A percentile compares a stretch with the other conserved stretches of the same genome.
These are phyloP conservation scores for Globisporangium nodosum DNA, from an alignment of 352 stramenopile genomes.

Conservation along the genomic window DNA sequence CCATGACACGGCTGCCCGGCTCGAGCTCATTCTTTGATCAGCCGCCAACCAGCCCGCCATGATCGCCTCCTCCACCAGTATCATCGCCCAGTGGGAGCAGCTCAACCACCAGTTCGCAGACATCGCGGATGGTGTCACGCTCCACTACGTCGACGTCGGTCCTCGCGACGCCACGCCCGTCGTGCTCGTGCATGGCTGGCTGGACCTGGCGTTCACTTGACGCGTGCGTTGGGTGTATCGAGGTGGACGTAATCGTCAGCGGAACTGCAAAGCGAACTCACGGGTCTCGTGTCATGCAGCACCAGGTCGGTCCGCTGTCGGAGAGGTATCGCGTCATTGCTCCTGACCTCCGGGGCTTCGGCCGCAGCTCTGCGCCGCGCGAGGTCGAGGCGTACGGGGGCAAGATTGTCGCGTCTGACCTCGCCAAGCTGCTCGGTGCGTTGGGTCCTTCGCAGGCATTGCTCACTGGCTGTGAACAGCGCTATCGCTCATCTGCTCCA, in stretches of 20 bases:
- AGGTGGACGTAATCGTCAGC: too few species aligned
- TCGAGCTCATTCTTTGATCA: not conserved
- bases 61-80: not conserved
- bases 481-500: not conserved
- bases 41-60: not conserved
- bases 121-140: conserved; percentile 18
- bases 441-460: not conserved
- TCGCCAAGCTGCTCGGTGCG: conserved; percentile 32
- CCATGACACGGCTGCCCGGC: not conserved
- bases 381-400: conserved; percentile 33
- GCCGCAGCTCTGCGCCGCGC: conserved; percentile 34
- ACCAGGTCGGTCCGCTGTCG: conserved; percentile 45
- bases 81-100: conserved; percentile 11
- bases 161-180: conserved; percentile 34
- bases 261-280: too few species aligned
- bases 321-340: conserved; percentile 53
- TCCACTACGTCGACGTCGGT: conserved; percentile 50
- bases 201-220: conserved; percentile 59
- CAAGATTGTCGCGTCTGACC: conserved; percentile 43
- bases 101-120: conserved; percentile 17
- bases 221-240: conserved; percentile 20
- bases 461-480: not conserved
- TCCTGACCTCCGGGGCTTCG: conserved; percentile 46
- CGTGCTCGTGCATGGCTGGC: conserved; percentile 61
- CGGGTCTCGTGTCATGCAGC: conserved; percentile 5